Base-by-base conservation (phyloP, 139 green algal genomes). In the Chlamydomonas schloesseri region DNA sequence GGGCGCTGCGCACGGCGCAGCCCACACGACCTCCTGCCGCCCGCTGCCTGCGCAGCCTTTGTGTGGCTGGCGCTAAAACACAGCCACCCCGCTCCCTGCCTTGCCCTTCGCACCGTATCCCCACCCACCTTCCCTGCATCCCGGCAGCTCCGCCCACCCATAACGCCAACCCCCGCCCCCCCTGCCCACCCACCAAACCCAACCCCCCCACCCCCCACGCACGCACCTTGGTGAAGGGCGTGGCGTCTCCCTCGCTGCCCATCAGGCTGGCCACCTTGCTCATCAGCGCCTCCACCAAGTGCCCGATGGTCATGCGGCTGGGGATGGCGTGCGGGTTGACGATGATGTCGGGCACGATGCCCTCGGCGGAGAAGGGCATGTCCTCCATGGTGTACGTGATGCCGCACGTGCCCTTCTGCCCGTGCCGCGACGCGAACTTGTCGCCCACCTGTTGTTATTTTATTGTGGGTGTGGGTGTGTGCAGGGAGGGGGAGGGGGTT, bases 261-360 rank as follows among this genome's bases (percentile, higher is more conserved):
- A 96, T 83, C 65, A 94, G 88, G 1, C 93, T 82, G 36, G 96
- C 97, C 53, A 99, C 97, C 92, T 99, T 99, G 92, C 92, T 94
- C 96, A 99, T 98, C 33, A 99, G 90, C 65, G 95, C 97, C 93
- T 99, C 97, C n/a, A 99, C 95, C 84, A 99, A 91, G 86, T 99
- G 98, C 0, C 98, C 98, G 81, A 99, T 99, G 86, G 98, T 99
- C 98, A 99, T 99, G 87, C 98, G 98, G 17, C 93, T 98, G 53
- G 98, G 98, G 87, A 99, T 99, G 87, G 98, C 98, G 88, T 99
- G 97, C 23, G 97, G 97, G 93, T 99, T 99, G 88, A 99, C 97
- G 91, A 99, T 99, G 83, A 99, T 95, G 93, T 99, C 97, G 14
- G 97, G 97, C 34, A 94, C 91, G 78, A 99, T 98, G 65, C 89